Evolutionary conservation across 2,329 filamentous ascomycete species (phyloP).

Genomic region (Aspergillus sergii): DNA sequence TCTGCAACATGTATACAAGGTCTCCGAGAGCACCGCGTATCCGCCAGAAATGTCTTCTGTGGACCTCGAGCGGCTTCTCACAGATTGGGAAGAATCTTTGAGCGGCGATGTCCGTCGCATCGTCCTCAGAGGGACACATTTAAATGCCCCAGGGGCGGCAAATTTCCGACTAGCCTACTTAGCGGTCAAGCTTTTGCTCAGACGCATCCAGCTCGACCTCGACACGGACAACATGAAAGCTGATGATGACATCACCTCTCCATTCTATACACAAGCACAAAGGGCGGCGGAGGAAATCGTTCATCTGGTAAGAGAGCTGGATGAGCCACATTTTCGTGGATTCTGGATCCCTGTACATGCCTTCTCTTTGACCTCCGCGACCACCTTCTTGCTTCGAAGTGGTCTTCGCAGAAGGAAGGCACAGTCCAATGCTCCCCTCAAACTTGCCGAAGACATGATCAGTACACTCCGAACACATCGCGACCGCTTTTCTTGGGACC

Average conservation of each 20-base stretch:
- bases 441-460: constrained; percentile 49
- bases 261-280: constrained; percentile 45
- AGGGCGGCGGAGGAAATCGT: constrained; percentile 55
- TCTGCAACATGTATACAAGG: constrained; percentile 36
- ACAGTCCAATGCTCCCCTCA: constrained; percentile 34
- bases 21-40: constrained; percentile 30
- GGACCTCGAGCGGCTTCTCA: constrained; percentile 43
- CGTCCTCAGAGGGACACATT: constrained; percentile 46
- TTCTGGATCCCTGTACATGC: constrained; percentile 56
- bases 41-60: constrained; percentile 20
- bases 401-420: constrained; percentile 48
- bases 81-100: constrained; percentile 51
- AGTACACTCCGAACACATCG: constrained; percentile 44
- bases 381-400: constrained; percentile 54
- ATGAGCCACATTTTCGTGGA: constrained; percentile 47
- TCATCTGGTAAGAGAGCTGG: constrained; percentile 50
- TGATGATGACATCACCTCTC: constrained; percentile 22
- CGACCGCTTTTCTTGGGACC: constrained; percentile 50
- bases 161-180: constrained; percentile 58
- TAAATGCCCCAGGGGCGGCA: constrained; percentile 49
- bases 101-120: constrained; percentile 41
- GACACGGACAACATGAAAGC: constrained; percentile 23
- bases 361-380: constrained; percentile 53
- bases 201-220: constrained; percentile 52
- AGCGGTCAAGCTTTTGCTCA: constrained; percentile 50